Evolutionary conservation across 805 yeast genomes (phyloP), one percentile per base, ranked within the genome.

Genomic region (Aciculoconidium aculeatum): DNA sequence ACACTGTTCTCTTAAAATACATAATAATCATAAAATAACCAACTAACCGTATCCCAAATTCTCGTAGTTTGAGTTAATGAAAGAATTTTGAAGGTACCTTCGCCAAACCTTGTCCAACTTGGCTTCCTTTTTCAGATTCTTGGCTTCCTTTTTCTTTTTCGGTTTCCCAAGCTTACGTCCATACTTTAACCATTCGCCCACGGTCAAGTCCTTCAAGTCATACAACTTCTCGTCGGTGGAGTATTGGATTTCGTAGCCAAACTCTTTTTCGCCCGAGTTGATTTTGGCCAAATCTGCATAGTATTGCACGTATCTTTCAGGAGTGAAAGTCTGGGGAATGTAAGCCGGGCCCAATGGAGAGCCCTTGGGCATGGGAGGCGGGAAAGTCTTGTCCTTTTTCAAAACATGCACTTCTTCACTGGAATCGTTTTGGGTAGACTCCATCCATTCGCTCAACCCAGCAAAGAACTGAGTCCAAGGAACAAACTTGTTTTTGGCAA

Each of bases 341-440:
- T 79, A 83, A 0, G 80, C 95, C 2, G 95, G 95, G 0, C 95
- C 95, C 21, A 78, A 50, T 1, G 72, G 65, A 12, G 60, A 34
- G 9, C 55, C 50, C 2, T 39, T 42, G 4, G 92, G 90, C 72
- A 67, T 79, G 26, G 55, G 60, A 30, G 61, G 72, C 21, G 68
- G 95, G 62, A 60, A 70, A 0, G 90, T 72, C 32, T 69, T 75
- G 52, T 84, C 94, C 30, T 40, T 51, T 28, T 47, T 49, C 11
- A 40, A 34, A 19, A 20, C 27, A 9, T 27, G 20, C 28, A 21
- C 17, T 13, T 29, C 30, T 8, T 32, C 35, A 12, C 27, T 34
- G n/a, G 32, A 45, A 11, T 32, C 46, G 5, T 41, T 44, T n/a
- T 41, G 45, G 14, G 37, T 3, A 41, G 26, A 31, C 31, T 51